Evolutionary conservation across 805 yeast genomes (phyloP), one percentile per base, ranked within the genome.

Genomic region (Hanseniaspora meyeri): DNA sequence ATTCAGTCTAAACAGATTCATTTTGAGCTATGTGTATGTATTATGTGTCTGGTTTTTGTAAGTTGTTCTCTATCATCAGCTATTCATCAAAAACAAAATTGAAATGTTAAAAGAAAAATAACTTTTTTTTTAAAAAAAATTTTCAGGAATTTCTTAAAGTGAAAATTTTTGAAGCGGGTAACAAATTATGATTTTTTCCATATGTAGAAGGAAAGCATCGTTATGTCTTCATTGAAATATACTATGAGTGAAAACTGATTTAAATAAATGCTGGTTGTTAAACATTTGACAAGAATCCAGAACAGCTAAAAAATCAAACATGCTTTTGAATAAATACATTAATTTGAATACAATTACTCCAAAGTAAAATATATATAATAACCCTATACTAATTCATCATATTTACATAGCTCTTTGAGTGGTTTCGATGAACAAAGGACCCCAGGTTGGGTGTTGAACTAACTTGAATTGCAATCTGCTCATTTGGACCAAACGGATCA

Each of bases 401-500:
- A 27, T 40, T 51, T 51, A 51, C 57, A 53, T 53, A 46, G 47
- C 51, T 46, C 49, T 42, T 53, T 53, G 57, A 37, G 49, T 53
- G 38, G 49, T 53, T 39, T 53, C 57, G 24, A 53, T 53, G 27
- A 53, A 53, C 24, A 53, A 39, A 17, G 57, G 57, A 46, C 46
- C 57, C 37, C 49, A 53, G 9, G 43, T 31, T 29, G 57, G 57
- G 31, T 46, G 51, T 29, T 46, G 37, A 8, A 53, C 81, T 63
- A 93, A 80, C 66, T 83, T 81, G 66, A 82, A 73, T 76, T 93
- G 98, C 73, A 89, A 81, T 70, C 85, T 86, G 51, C 96, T 82
- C 61, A 97, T 96, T 73, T 88, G 96, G 59, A 91, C 90, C 64
- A 87, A 85, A 19, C 93, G 83, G 60, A 88, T 82, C 57, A 96